phyloP scores from a whole-genome alignment of 2,329 filamentous ascomycete genomes.

The Zopfia rhizophila region DNA sequence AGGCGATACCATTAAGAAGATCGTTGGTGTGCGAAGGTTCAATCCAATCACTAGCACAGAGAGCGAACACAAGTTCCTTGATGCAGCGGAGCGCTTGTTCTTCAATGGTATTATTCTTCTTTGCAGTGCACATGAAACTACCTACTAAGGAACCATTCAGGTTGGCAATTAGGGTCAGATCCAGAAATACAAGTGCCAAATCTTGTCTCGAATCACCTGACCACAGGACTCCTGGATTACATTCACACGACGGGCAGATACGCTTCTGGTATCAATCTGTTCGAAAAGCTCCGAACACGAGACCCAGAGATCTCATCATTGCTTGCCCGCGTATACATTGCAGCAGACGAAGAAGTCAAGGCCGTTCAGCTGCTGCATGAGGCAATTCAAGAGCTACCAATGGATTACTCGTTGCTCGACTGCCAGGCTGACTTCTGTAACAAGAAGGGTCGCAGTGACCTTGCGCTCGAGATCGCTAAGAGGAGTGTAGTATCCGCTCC shows the following conservation, averaged over 20 bases:
- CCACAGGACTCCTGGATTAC: conserved; percentile 91
- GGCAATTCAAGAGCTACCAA: conserved; percentile 87
- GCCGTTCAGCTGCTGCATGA: conserved; percentile 89
- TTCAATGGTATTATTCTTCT: conserved; percentile 74
- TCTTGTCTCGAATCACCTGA: conserved; percentile 94
- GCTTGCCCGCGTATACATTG: conserved; percentile 88
- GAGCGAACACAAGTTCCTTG: conserved; percentile 93
- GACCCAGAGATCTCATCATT: conserved; percentile 95
- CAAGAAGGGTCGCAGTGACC: conserved; percentile 84
- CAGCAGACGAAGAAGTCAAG: conserved; percentile 97
- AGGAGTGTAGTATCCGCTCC: conserved; percentile 94
- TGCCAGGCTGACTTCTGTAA: conserved; percentile 93
- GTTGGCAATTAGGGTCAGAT: conserved; percentile 95
- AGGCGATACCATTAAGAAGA: conserved; percentile 93
- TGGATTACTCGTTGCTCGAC: conserved; percentile 97
- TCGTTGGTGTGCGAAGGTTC: conserved; percentile 95
- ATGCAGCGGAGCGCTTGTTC: conserved; percentile 93
- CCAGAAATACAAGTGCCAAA: conserved; percentile 98
- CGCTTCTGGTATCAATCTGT: conserved; percentile 94
- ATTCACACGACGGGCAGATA: conserved; percentile 95
- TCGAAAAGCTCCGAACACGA: conserved; percentile 90
- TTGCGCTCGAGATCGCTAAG: conserved; percentile 93
- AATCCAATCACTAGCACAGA: conserved; percentile 99
- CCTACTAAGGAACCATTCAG: conserved; percentile 56
- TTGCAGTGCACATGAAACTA: not conserved